Evolutionary conservation across 495 filamentous ascomycete genomes (phyloP).

Genomic region (Jackrogersella minutella): DNA sequence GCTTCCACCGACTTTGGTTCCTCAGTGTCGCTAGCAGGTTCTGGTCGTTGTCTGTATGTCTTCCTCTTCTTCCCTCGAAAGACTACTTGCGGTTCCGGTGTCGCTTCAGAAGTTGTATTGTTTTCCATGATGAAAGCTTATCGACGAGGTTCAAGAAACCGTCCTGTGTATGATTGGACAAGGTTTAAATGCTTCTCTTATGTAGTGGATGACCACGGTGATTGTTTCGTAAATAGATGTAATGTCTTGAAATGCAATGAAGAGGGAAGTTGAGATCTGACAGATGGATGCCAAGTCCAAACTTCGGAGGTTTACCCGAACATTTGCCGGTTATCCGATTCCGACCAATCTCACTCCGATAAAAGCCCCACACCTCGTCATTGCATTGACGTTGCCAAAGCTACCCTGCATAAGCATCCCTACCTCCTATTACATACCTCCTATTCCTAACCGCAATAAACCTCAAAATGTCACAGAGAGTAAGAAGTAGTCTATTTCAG

Average conservation of each 20-base stretch:
- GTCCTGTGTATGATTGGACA: not conserved
- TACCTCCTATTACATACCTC: slow-evolving; percentile 4
- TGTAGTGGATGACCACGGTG: not conserved
- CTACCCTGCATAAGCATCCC: slow-evolving; percentile 11
- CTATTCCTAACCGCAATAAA: too few species aligned
- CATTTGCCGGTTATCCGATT: slow-evolving; percentile 28
- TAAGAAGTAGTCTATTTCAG: slow-evolving; percentile 12
- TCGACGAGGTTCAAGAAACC: not conserved
- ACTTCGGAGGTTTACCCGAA: slow-evolving; percentile 17
- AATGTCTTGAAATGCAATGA: not conserved
- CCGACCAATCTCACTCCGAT: slow-evolving; percentile 5
- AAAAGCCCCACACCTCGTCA: slow-evolving; percentile 20
- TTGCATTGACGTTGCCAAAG: slow-evolving; percentile 5
- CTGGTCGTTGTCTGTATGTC: slow-evolving; percentile 69
- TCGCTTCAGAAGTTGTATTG: slow-evolving; percentile 24
- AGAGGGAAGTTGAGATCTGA: not conserved
- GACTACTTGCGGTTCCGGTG: slow-evolving; percentile 47
- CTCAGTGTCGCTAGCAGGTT: slow-evolving; percentile 39
- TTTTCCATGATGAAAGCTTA: slow-evolving; percentile 36
- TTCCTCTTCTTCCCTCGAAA: slow-evolving; percentile 82
- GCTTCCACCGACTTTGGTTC: slow-evolving; percentile 26
- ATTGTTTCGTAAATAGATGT: too few species aligned
- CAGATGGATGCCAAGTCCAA: not conserved
- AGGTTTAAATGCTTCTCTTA: not conserved
- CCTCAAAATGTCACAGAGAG: slow-evolving; percentile 45